These are phyloP conservation scores for Trichosporon coremiiforme DNA, from an alignment of 1,284 basidiomycete genomes.

Conservation along the genomic window DNA sequence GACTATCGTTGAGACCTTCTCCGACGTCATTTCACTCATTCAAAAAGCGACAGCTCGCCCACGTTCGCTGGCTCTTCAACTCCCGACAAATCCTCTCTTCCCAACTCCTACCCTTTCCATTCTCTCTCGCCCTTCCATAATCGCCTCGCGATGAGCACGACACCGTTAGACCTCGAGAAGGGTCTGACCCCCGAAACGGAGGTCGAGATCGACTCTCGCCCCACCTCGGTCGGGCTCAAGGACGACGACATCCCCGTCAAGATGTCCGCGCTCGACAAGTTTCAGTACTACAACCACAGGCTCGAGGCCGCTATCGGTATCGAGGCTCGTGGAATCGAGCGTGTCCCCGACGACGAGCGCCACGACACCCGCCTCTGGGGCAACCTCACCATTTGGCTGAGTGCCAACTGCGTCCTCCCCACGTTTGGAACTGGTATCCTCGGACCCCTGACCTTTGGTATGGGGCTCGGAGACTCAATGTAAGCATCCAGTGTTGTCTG, in stretches of 20 bases:
- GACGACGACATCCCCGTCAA: slow-evolving; percentile 29
- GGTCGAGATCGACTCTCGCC: background rate
- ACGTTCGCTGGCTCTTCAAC: background rate
- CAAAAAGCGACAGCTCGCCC: background rate
- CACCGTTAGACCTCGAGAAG: slow-evolving; percentile 15
- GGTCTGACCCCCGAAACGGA: background rate
- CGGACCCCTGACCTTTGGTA: slow-evolving; percentile 40
- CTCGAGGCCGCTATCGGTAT: slow-evolving; percentile 41
- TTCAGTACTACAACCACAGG: slow-evolving; percentile 36
- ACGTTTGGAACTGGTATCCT: slow-evolving; percentile 47
- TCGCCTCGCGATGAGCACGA: slow-evolving; percentile 1
- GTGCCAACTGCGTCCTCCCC: slow-evolving; percentile 47
- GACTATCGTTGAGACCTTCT: background rate
- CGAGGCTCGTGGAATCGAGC: slow-evolving; percentile 50
- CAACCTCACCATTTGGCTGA: slow-evolving; percentile 41
- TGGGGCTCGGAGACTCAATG: slow-evolving; percentile 45
- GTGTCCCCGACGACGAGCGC: slow-evolving; percentile 40
- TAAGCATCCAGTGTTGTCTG: slow-evolving; percentile 19
- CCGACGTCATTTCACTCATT: background rate
- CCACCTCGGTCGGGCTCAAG: background rate
- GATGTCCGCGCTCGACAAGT: slow-evolving; percentile 34
- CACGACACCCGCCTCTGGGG: slow-evolving; percentile 39
- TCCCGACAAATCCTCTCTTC: background rate
- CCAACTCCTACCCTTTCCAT: background rate
- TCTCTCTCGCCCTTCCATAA: background rate